Conservation (phyloP, 163 green algal genomes). For the Scenedesmus sp. region DNA sequence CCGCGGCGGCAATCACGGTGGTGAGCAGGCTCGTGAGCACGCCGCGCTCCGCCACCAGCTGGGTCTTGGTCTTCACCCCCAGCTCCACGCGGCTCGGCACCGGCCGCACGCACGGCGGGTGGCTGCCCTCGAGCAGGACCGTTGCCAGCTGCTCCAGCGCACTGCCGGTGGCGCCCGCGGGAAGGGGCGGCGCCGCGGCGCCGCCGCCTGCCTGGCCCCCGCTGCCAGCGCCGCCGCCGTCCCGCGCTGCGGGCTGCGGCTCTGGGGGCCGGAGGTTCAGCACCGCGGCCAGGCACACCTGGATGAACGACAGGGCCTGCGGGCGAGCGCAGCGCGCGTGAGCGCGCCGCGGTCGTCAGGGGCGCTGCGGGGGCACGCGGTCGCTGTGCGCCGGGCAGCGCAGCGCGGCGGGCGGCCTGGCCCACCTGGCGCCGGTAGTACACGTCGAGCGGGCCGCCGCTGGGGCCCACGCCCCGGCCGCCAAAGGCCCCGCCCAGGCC, state of each 20-base stretch:
- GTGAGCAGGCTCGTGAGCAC: constrained; percentile 76
- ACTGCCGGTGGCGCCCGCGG: constrained; percentile 34
- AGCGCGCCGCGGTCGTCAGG: too few species aligned
- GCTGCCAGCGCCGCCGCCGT: background rate
- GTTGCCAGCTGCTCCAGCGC: constrained; percentile 61
- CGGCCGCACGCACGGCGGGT: constrained; percentile 27
- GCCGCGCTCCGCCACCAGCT: constrained; percentile 88
- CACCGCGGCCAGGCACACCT: constrained; percentile 82
- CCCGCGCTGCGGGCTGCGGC: background rate
- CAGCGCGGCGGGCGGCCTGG: background rate
- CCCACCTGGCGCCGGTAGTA: constrained; percentile 52
- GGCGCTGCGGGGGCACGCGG: too few species aligned
- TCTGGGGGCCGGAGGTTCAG: constrained; percentile 78
- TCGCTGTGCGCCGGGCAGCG: too few species aligned
- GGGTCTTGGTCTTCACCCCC: constrained; percentile 93
- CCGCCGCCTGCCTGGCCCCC: too few species aligned
- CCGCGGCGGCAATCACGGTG: constrained; percentile 68
- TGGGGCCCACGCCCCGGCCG: too few species aligned
- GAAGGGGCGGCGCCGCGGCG: background rate
- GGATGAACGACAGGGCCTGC: constrained; percentile 79
- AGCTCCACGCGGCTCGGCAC: constrained; percentile 57
- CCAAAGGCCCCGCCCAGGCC: background rate
- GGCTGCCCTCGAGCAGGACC: constrained; percentile 48
- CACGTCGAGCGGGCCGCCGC: constrained; percentile 19
- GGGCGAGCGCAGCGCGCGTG: too few species aligned